Evolutionary conservation across 345 rosid species (phyloP), one percentile per base, ranked within the genome.

Genomic region (Punica granatum): DNA sequence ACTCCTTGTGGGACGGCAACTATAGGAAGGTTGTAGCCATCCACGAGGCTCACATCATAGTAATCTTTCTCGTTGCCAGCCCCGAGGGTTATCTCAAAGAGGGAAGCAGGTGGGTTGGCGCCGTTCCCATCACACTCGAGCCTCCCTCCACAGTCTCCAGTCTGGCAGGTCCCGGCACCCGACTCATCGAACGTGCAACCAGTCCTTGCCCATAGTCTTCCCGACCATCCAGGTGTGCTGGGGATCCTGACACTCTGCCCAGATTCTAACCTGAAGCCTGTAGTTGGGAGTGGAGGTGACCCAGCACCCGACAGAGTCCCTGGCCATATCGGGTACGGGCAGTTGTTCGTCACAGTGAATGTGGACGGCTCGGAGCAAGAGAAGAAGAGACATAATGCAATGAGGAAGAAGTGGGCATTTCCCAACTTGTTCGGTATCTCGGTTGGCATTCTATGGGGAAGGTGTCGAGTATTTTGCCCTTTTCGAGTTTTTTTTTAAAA

Each of bases 171-270:
- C 6, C 97, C 97, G 1, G 33, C 60, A 5, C 97, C 92, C 1
- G 73, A 72, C 42, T 63, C 83, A 23, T 90, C 88, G 49, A 91
- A 89, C 10, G 63, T 79, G 84, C 99, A 89, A 23, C 94, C 91
- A 0, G 91, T 94, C 67, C 99, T 88, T 5, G 90, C 97, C 97
- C 96, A 90, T 19, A 94, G 81, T 67, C 96, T 82, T 35, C 92
- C 99, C 4, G 96, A 91, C 97, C 99, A 94, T 33, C 90, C 92
- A 11, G 88, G 84, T 70, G 76, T 56, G 1, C 86, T 76, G 6
- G 95, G 79, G 61, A 94, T 77, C 21, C 73, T 75, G 43, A 77
- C 70, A 33, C 83, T 83, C 69, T 77, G 84, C 2, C 96, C 97
- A 2, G 88, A 72, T 48, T 84, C 92, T 66, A 89, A 79, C 41